These are phyloP conservation scores for Pythium sukuiense DNA, from an alignment of 352 stramenopile genomes.

Conservation along the genomic window DNA sequence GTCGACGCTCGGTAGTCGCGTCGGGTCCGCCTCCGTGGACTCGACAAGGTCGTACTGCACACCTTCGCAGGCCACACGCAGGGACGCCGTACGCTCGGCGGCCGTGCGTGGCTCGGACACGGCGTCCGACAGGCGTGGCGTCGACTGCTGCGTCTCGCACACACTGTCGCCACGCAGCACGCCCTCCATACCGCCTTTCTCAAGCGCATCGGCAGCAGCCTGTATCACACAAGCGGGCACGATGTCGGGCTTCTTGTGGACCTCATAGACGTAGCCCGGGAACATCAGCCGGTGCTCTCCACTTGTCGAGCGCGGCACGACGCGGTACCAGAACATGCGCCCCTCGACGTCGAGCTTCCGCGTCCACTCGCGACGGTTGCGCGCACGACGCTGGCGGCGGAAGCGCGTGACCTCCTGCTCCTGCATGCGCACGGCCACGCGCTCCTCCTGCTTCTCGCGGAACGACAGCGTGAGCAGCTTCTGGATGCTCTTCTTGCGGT, in stretches of 20 bases:
- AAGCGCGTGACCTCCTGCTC: conserved; percentile 17
- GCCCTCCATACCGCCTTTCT: background rate
- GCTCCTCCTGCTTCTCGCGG: conserved; percentile 21
- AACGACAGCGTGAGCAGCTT: conserved; percentile 18
- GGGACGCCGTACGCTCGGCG: conserved; percentile 19
- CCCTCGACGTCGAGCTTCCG: conserved; percentile 35
- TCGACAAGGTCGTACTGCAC: conserved; percentile 24
- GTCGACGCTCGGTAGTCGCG: conserved; percentile 17
- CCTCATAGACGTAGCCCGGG: conserved; percentile 20
- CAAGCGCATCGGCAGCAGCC: background rate
- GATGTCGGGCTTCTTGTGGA: conserved; percentile 26
- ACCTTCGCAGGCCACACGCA: conserved; percentile 19
- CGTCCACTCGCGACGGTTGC: conserved; percentile 40
- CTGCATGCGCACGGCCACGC: conserved; percentile 14
- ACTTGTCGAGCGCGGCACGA: background rate
- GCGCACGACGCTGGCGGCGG: conserved; percentile 23
- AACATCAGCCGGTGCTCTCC: conserved; percentile 9
- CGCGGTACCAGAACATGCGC: conserved; percentile 34
- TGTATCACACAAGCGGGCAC: background rate
- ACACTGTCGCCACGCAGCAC: conserved; percentile 9
- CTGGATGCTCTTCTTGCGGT: conserved; percentile 17
- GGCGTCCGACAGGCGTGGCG: conserved; percentile 15
- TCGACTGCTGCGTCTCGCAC: conserved; percentile 19
- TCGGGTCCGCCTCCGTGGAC: conserved; percentile 13
- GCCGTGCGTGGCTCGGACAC: conserved; percentile 22